Evolutionary conservation across 257 asterid species (phyloP).

Genomic region (Solanum medicagineum): DNA sequence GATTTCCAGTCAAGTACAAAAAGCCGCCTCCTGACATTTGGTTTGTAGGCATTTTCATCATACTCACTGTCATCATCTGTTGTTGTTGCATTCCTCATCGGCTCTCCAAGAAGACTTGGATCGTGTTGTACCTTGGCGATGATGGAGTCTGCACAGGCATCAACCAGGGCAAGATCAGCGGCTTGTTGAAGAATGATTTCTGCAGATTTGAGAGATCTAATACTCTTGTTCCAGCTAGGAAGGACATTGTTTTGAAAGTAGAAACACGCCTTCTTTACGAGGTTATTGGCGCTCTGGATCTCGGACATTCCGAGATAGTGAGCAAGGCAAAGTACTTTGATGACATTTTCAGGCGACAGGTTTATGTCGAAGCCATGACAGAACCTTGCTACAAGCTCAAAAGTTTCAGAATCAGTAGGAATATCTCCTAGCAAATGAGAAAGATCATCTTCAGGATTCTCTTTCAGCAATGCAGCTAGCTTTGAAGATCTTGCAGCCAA

Average conservation of each 20-base stretch:
- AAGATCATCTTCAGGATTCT: constrained; percentile 33
- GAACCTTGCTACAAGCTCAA: constrained; percentile 67
- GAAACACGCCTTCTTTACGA: constrained; percentile 23
- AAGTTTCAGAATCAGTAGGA: constrained; percentile 44
- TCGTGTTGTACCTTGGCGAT: constrained; percentile 27
- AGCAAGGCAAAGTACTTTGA: constrained; percentile 47
- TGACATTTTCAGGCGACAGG: constrained; percentile 42
- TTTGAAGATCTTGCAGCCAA: constrained; percentile 50
- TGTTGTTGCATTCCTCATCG: constrained; percentile 3
- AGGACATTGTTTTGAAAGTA: constrained; percentile 33
- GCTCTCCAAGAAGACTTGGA: constrained; percentile 62
- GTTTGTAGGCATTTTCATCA: constrained; percentile 9
- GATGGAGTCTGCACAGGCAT: constrained; percentile 40
- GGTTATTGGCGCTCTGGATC: constrained; percentile 38
- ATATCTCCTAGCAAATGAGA: constrained; percentile 33
- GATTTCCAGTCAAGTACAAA: constrained; percentile 37
- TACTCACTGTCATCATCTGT: constrained; percentile 21
- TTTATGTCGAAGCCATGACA: constrained; percentile 55
- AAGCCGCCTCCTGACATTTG: constrained; percentile 46
- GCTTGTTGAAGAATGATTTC: constrained; percentile 50
- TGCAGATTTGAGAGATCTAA: constrained; percentile 42
- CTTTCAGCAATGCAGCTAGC: constrained; percentile 26
- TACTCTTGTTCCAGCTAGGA: constrained; percentile 57
- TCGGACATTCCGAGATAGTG: constrained; percentile 74
- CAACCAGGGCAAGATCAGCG: constrained; percentile 28